Conservation (phyloP, 345 rosid species). For the Eucalyptus pauciflora region DNA sequence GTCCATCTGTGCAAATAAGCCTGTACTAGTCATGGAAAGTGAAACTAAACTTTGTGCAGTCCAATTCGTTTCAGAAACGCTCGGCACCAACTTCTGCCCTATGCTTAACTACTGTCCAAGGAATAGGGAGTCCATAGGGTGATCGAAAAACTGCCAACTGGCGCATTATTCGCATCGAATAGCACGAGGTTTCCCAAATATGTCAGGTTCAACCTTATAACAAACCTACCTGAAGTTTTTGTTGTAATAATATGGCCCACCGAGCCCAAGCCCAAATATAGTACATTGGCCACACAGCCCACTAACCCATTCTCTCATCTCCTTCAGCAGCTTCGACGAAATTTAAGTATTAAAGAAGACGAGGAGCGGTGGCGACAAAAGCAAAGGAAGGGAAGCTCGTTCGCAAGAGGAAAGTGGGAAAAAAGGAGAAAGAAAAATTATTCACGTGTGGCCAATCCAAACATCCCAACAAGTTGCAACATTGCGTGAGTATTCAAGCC, state of each 20-base stretch:
- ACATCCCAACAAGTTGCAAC: no score
- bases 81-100: slow-evolving; percentile 1
- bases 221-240: neutral
- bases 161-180: neutral
- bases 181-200: slow-evolving; percentile 1
- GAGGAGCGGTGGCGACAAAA: no score
- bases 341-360: no score
- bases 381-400: no score
- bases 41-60: neutral
- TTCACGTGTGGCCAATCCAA: no score
- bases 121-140: slow-evolving; percentile 4
- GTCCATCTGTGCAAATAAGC: slow-evolving; percentile 1
- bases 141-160: slow-evolving; percentile 11
- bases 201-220: neutral
- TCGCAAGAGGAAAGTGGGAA: no score
- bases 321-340: no score
- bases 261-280: no score
- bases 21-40: neutral
- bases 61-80: neutral
- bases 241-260: neutral
- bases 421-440: no score
- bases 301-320: no score
- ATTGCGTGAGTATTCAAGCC: no score
- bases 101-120: neutral
- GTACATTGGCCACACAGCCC: no score